Conservation (phyloP, 805 yeast genomes). For the Sugiyamaella chiloensis region DNA sequence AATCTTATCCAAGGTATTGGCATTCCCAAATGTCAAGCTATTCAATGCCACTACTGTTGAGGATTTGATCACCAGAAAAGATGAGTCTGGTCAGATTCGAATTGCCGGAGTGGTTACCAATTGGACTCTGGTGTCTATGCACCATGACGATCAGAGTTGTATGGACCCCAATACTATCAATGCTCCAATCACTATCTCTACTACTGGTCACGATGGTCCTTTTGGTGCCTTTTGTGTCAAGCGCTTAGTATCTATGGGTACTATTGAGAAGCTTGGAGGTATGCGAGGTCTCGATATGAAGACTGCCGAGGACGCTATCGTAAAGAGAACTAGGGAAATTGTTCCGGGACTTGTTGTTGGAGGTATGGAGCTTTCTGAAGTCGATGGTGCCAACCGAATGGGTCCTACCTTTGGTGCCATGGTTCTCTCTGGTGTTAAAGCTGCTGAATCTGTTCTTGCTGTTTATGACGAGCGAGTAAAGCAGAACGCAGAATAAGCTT, state of each 20-base stretch:
- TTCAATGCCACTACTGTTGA: slow-evolving; percentile 81
- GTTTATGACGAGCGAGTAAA: slow-evolving; percentile 26
- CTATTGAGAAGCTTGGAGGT: slow-evolving; percentile 50
- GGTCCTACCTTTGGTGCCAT: slow-evolving; percentile 84
- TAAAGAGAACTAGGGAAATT: slow-evolving; percentile 62
- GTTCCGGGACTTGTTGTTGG: slow-evolving; percentile 62
- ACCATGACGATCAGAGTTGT: slow-evolving; percentile 73
- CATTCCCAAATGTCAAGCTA: slow-evolving; percentile 69
- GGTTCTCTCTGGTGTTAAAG: slow-evolving; percentile 75
- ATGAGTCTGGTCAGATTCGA: slow-evolving; percentile 55
- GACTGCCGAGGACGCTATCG: slow-evolving; percentile 72
- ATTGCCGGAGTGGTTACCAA: slow-evolving; percentile 80
- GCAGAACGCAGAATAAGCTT: slow-evolving; percentile 24
- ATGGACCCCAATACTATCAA: slow-evolving; percentile 83
- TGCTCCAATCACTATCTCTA: slow-evolving; percentile 58
- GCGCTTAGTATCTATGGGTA: slow-evolving; percentile 54
- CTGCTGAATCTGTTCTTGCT: slow-evolving; percentile 49
- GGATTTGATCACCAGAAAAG: slow-evolving; percentile 70
- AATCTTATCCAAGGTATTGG: slow-evolving; percentile 61
- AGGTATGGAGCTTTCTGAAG: slow-evolving; percentile 78
- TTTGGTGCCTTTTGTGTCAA: slow-evolving; percentile 78
- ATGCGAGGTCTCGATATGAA: slow-evolving; percentile 82
- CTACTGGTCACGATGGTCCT: slow-evolving; percentile 82
- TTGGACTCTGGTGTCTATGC: slow-evolving; percentile 76
- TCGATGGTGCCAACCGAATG: slow-evolving; percentile 77